phyloP scores from a whole-genome alignment of 176 grass and related monocot genomes.

The Panicum miliaceum region DNA sequence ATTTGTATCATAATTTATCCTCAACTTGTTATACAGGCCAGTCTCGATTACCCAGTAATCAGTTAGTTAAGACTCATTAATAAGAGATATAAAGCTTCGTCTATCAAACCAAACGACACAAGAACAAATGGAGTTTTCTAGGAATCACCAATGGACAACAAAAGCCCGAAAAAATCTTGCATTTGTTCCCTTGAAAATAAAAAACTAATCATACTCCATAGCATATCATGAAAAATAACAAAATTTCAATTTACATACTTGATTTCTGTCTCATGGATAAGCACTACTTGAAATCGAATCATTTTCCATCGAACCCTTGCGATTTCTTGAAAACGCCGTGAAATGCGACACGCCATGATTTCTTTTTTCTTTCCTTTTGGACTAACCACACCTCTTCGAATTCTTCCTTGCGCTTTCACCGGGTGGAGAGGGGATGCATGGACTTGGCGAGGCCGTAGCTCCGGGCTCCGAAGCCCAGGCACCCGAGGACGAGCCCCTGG shows the following conservation, averaged over 20 bases:
- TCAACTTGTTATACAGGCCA: background rate
- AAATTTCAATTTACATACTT: constrained; percentile 32
- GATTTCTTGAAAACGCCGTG: background rate
- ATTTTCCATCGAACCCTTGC: background rate
- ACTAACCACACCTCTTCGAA: background rate
- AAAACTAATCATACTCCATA: background rate
- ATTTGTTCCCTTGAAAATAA: background rate
- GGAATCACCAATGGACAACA: background rate
- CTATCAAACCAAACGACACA: background rate
- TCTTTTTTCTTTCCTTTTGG: background rate
- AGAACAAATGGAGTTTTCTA: background rate
- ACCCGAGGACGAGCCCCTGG: constrained; percentile 64
- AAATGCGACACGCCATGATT: background rate
- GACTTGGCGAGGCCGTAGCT: constrained; percentile 65
- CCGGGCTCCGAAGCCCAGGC: constrained; percentile 58
- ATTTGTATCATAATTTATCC: background rate
- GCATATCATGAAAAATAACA: constrained; percentile 18
- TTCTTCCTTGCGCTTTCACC: background rate
- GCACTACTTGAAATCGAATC: background rate
- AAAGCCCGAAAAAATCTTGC: background rate
- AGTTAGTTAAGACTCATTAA: background rate
- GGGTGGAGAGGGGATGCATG: constrained; percentile 46
- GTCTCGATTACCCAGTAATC: background rate
- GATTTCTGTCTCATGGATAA: background rate
- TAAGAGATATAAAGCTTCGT: background rate